Evolutionary conservation across 345 rosid genomes (phyloP).

Genomic region (Salix viminalis): DNA sequence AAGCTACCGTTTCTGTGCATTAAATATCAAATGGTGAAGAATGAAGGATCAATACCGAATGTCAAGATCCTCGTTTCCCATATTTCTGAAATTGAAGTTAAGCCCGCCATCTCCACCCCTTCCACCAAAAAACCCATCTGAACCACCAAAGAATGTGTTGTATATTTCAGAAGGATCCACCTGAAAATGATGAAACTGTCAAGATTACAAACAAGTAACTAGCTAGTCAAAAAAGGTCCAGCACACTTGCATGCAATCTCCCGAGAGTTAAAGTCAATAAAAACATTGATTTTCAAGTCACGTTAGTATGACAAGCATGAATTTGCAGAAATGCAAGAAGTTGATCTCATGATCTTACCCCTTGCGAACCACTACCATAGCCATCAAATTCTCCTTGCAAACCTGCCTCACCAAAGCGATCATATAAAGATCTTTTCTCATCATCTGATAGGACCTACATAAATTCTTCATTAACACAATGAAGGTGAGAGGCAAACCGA

Average conservation of each 20-base stretch:
- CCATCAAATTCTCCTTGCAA: slow-evolving; percentile 57
- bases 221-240: neutral
- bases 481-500: slow-evolving; percentile 2
- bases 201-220: slow-evolving; percentile 3
- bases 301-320: neutral
- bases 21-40: neutral
- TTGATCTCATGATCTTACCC: slow-evolving; percentile 42
- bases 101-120: slow-evolving; percentile 51
- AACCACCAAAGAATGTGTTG: slow-evolving; percentile 75
- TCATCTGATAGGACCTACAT: slow-evolving; percentile 91
- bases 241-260: too few relatives aligned
- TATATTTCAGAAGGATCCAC: slow-evolving; percentile 84
- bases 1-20: neutral
- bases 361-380: slow-evolving; percentile 40
- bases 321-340: slow-evolving; percentile 4
- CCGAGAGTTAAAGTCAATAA: too few relatives aligned
- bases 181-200: slow-evolving; percentile 30
- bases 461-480: slow-evolving; percentile 36
- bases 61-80: slow-evolving; percentile 57
- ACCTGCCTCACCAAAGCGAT: slow-evolving; percentile 79
- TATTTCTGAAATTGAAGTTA: slow-evolving; percentile 52
- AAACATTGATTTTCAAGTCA: too few relatives aligned
- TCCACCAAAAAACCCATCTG: slow-evolving; percentile 63
- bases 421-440: slow-evolving; percentile 83
- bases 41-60: slow-evolving; percentile 46